Conservation (phyloP, 2,329 filamentous ascomycete species). For the Xylariaceae sp. region DNA sequence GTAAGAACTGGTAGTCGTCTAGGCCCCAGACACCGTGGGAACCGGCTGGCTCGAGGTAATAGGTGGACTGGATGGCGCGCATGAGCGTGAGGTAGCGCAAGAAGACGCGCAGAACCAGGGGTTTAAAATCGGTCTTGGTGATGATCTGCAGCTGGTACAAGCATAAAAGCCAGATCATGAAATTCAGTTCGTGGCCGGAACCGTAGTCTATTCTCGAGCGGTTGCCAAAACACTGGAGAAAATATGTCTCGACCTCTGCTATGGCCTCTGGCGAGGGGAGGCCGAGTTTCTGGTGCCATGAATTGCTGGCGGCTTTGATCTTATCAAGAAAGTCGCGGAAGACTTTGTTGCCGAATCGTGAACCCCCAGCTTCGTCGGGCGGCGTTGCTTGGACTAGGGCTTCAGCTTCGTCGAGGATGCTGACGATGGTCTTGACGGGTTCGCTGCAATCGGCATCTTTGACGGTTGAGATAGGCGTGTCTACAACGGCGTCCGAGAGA, state of each 20-base stretch:
- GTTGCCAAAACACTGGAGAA: constrained; percentile 81
- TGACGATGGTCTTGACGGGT: constrained; percentile 58
- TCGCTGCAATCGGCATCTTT: constrained; percentile 52
- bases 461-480: constrained; percentile 60
- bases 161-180: constrained; percentile 93
- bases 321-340: constrained; percentile 79
- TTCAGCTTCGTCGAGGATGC: constrained; percentile 65
- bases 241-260: constrained; percentile 71
- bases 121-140: constrained; percentile 59
- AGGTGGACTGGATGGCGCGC: constrained; percentile 81
- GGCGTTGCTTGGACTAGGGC: constrained; percentile 63
- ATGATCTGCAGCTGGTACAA: constrained; percentile 74
- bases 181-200: constrained; percentile 95
- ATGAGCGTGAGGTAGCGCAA: constrained; percentile 77
- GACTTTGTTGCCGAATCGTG: constrained; percentile 88
- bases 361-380: constrained; percentile 79
- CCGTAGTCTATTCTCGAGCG: constrained; percentile 88
- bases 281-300: constrained; percentile 61
- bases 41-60: constrained; percentile 94
- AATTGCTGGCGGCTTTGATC: constrained; percentile 48
- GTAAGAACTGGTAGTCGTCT: constrained; percentile 95
- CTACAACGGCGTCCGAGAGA: constrained; percentile 74
- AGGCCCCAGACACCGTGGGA: constrained; percentile 97
- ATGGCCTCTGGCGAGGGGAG: constrained; percentile 49
- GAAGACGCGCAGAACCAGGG: constrained; percentile 74